Evolutionary conservation across 306 rosid species (phyloP), one percentile per base, ranked within the genome.

Genomic region (Delonix regia): DNA sequence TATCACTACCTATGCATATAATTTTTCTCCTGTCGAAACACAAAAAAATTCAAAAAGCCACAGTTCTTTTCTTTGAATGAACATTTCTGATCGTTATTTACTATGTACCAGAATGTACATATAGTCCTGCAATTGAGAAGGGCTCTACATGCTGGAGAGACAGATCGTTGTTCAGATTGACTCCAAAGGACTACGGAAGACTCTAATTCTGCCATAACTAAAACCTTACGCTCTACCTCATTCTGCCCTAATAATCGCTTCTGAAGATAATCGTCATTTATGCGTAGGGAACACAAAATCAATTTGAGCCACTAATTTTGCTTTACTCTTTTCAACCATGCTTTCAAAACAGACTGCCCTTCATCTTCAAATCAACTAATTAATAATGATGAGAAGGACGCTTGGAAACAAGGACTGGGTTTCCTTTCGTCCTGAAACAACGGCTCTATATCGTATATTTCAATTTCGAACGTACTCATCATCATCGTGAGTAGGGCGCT

Each of bases 321-420:
- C 39, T 41, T 72, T 80, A 53, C 27, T 39, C 48, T 33, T 38
- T 67, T 57, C n/a, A 30, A 16, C 33, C 52, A 56, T 45, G 7
- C 53, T 55, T 44, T 44, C 22, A 28, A 59, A 44, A 74, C 63
- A 28, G 70, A 15, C 34, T 4, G 38, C 42, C 7, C 30, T n/a
- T 38, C 21, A 68, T 53, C 65, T 75, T 60, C 48, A 68, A 36
- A 68, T 75, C 73, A 34, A 16, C 76, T 9, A 10, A 21, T 66
- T 60, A 53, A 64, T 53, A 27, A 25, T 18, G 65, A 25, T 44
- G 48, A 73, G n/a, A 66, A 65, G 12, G 55, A 34, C 15, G 19
- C 69, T 74, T 67, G 69, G 71, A 60, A 59, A 22, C 49, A 16
- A 38, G 62, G 44, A 1, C 33, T 22, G 13, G 25, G 9, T 27